Base-by-base conservation (phyloP, 176 grass and related monocot genomes). In the Cenchrus purpureus region DNA sequence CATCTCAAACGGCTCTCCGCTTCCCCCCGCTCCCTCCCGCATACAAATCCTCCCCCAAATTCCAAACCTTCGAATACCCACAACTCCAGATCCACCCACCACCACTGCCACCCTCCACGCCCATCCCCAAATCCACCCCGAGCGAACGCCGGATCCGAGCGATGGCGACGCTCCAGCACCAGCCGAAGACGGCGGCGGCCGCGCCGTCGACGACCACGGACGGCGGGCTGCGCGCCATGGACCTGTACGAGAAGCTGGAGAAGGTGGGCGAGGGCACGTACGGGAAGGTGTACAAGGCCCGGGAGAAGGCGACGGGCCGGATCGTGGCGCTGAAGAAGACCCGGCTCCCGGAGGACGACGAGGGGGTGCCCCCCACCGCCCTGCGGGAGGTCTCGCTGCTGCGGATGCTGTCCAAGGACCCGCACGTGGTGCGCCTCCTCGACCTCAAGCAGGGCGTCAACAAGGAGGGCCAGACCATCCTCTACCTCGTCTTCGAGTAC, bases 241-340 rank as follows among this genome's bases (percentile, higher is more conserved):
- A 99, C 63, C 83, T 90, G 84, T 99, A 99, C 84, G 97, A 99
- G 94, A 99, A 99, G 87, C 80, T 99, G 79, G 97, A 99, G 97
- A 99, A 99, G 82, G 97, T 99, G 4, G 97, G 97, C 20, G 97
- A 99, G 87, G 97, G 97, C 40, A 99, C 97, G 53, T 99, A 99
- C 68, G 97, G 97, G 11, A 99, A 99, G 94, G 97, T 99, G 71
- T 99, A 99, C 94, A 97, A 92, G 90, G 97, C 97, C 12, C 81
- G 84, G 83, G 97, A 99, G 91, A 99, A 92, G 89, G 86, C 94
- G 61, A 99, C 93, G 63, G 94, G 97, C 4, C 91, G 88, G 84
- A 91, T 99, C 86, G 94, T 99, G 31, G 97, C 97, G 44, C 89
- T 99, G 60, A 99, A 99, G 97, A 99, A 97, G 92, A 99, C 97